Conservation (phyloP, 1,284 basidiomycete species). For the Moesziomyces sp. region DNA sequence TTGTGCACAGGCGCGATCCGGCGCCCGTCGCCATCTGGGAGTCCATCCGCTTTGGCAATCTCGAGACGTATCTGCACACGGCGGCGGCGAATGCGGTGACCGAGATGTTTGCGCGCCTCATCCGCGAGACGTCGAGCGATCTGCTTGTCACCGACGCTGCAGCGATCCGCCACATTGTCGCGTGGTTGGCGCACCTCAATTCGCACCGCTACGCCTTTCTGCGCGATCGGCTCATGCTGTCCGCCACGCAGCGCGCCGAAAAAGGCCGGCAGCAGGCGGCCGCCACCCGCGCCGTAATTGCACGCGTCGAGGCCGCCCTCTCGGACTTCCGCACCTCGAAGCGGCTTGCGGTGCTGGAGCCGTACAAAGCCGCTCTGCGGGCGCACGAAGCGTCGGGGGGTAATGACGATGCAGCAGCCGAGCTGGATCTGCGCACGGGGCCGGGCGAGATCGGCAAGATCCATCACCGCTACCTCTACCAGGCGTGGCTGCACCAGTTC, state of each 20-base stretch:
- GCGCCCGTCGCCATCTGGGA: constrained; percentile 62
- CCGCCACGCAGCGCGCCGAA: constrained; percentile 7
- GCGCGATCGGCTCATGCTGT: constrained; percentile 27
- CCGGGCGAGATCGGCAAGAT: constrained; percentile 37
- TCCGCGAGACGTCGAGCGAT: constrained; percentile 48
- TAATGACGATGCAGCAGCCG: constrained; percentile 12
- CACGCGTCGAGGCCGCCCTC: constrained; percentile 70
- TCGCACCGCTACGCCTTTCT: constrained; percentile 35
- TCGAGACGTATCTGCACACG: constrained; percentile 56
- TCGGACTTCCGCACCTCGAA: constrained; percentile 71
- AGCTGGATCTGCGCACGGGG: constrained; percentile 37
- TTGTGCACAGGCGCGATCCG: constrained; percentile 39
- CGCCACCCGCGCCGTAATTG: constrained; percentile 64
- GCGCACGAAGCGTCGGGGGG: constrained; percentile 13
- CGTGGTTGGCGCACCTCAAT: constrained; percentile 52
- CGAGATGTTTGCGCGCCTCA: constrained; percentile 42
- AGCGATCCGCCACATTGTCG: constrained; percentile 39
- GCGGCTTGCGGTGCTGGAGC: constrained; percentile 77
- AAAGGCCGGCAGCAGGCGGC: constrained; percentile 34
- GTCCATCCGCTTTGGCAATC: constrained; percentile 51
- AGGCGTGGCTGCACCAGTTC: constrained; percentile 80
- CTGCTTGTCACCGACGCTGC: constrained; percentile 38
- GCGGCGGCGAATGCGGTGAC: constrained; percentile 41
- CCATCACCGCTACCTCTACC: constrained; percentile 71
- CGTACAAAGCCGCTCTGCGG: constrained; percentile 64